A percentile compares a stretch with the other conserved stretches of the same genome.
Evolutionary conservation across 108 stramenopile genomes (phyloP).

Genomic region (Parietichytrium sp.): DNA sequence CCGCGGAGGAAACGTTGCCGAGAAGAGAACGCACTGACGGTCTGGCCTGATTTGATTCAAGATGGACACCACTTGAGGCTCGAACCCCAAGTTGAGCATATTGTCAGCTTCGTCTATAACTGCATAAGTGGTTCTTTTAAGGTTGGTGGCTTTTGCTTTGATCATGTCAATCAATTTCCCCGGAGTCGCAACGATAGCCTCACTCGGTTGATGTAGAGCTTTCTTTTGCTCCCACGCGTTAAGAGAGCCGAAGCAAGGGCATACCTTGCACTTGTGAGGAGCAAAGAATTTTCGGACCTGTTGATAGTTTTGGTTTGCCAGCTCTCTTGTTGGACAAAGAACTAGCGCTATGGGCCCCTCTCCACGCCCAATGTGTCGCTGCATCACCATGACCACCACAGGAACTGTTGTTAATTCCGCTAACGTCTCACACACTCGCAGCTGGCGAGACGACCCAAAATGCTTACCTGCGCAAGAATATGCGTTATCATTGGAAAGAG

Average conservation of each 20-base stretch:
- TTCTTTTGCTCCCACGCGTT: slow-evolving; percentile 71
- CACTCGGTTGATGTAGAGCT: slow-evolving; percentile 44
- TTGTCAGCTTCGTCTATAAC: slow-evolving; percentile 64
- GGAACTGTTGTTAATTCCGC: too few relatives aligned
- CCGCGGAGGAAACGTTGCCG: slow-evolving; percentile 84
- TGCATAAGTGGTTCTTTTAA: neutral
- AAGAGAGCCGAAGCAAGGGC: slow-evolving; percentile 78
- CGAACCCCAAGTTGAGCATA: slow-evolving; percentile 68
- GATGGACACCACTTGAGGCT: slow-evolving; percentile 87
- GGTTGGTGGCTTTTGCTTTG: slow-evolving; percentile 33
- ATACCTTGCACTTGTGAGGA: slow-evolving; percentile 77
- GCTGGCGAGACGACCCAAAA: neutral
- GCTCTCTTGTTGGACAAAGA: slow-evolving; percentile 92
- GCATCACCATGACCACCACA: too few relatives aligned
- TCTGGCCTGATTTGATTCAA: slow-evolving; percentile 58
- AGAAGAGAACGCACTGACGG: slow-evolving; percentile 80
- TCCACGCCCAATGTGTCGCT: too few relatives aligned
- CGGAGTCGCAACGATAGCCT: slow-evolving; percentile 41
- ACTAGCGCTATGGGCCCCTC: slow-evolving; percentile 60
- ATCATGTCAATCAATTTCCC: slow-evolving; percentile 11
- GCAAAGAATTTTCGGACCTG: slow-evolving; percentile 85
- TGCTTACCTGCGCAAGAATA: slow-evolving; percentile 39
- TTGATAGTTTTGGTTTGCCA: slow-evolving; percentile 64
- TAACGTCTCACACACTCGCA: too few relatives aligned
- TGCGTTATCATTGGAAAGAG: slow-evolving; percentile 79